Base-by-base conservation (phyloP, 1,284 basidiomycete genomes). In the Chondrostereum purpureum region DNA sequence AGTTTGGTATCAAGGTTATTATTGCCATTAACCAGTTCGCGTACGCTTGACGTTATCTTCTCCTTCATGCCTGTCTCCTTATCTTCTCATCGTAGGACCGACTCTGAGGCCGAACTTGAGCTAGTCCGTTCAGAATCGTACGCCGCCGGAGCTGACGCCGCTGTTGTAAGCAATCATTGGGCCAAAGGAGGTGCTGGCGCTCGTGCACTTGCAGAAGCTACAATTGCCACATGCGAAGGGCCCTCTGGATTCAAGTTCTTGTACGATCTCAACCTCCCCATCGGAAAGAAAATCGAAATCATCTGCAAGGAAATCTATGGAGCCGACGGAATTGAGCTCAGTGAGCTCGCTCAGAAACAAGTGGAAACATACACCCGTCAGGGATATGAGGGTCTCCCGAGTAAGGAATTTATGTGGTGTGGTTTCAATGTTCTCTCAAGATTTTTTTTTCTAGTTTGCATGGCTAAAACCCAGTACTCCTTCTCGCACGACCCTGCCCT, bases 391-490 rank as follows among this genome's bases (percentile, higher is more conserved):
- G 68, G 78, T 51, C 72, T 92, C 38, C 86, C 90, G 0, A 92
- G 92, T 88, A 59, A 60, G 86, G 71, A 16, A 37, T 33, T 21
- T 47, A 47, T 46, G 50, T 52, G 5, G 39, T 54, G 56, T 35
- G 56, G 39, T 36, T 17, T 39, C 45, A 21, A 42, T 42, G 37
- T 42, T 37, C 41, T 36, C n/a, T n/a, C n/a, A n/a, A n/a, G n/a
- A n/a, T n/a, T n/a, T n/a, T n/a, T n/a, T n/a, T n/a, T n/a, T n/a
- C 3, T 62, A 83, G 91, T 94, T 61, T 97, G 94, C 69, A 94
- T 98, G 92, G 94, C 95, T 48, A 99, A 99, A 77, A 99, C 96
- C 3, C 94, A 95, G 56, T 88, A 96, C 55, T 95, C 92, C 16
- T 92, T 97, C 72, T 94, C 91, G 18, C 92, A 94, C 62, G 88